Conservation (phyloP, 495 filamentous ascomycete species). For the Aspergillus mulundensis region DNA sequence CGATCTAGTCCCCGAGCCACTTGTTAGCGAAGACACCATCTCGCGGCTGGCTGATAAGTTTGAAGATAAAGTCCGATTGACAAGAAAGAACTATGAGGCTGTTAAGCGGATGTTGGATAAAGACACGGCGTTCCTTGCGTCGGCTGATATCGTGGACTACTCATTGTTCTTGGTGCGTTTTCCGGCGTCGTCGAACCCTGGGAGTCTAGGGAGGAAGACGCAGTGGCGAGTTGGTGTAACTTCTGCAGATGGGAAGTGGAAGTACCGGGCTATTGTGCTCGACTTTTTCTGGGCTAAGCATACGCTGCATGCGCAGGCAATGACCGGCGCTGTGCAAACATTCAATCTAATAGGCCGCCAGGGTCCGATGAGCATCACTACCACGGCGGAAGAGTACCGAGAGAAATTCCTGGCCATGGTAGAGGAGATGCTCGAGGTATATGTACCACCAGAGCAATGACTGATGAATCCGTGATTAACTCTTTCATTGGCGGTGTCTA, state of each 20-base stretch:
- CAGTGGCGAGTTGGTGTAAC: constrained; percentile 55
- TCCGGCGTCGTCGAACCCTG: constrained; percentile 34
- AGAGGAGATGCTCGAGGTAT: constrained; percentile 48
- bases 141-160: constrained; percentile 64
- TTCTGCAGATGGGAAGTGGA: constrained; percentile 57
- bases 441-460: constrained; percentile 10
- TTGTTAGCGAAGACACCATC: constrained; percentile 57
- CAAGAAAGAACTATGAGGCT: constrained; percentile 42
- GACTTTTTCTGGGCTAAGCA: constrained; percentile 74
- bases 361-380: constrained; percentile 69
- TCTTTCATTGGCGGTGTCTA: constrained; percentile 4
- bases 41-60: constrained; percentile 59
- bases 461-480: background rate
- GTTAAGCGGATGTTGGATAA: constrained; percentile 46
- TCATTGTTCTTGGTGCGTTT: constrained; percentile 62
- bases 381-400: constrained; percentile 61
- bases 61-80: constrained; percentile 58
- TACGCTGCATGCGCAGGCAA: constrained; percentile 54
- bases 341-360: constrained; percentile 55
- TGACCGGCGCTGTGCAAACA: constrained; percentile 57
- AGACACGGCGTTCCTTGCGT: constrained; percentile 57
- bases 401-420: constrained; percentile 62
- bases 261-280: constrained; percentile 58
- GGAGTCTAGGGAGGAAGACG: constrained; percentile 23
- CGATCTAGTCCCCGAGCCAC: constrained; percentile 55